Evolutionary conservation across 805 yeast genomes (phyloP).

Genomic region (Candida morakotiae): DNA sequence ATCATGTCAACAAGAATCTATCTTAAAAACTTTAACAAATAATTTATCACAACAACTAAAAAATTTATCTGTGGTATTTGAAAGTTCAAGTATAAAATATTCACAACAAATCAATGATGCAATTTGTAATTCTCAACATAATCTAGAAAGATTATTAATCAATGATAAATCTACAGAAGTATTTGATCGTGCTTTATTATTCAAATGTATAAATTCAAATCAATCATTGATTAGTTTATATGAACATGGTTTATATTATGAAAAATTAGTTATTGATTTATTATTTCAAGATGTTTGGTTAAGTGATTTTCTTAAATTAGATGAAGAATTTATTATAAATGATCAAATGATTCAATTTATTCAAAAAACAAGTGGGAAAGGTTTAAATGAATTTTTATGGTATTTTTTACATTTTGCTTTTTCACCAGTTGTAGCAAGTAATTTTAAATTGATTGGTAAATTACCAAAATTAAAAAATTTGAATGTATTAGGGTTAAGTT

Average conservation of each 20-base stretch:
- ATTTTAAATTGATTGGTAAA: slow-evolving; percentile 6
- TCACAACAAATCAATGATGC: slow-evolving; percentile 5
- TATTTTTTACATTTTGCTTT: slow-evolving; percentile 6
- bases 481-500: slow-evolving; percentile 4
- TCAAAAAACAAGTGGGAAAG: slow-evolving; percentile 3
- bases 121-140: slow-evolving; percentile 3
- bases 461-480: slow-evolving; percentile 6
- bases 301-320: slow-evolving; percentile 3
- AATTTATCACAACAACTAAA: slow-evolving; percentile 2
- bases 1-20: slow-evolving; percentile 6
- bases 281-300: slow-evolving; percentile 5
- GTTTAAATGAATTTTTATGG: slow-evolving; percentile 5
- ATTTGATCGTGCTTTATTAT: slow-evolving; percentile 2
- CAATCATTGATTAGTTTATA: slow-evolving; percentile 3
- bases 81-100: slow-evolving; percentile 3
- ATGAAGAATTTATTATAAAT: slow-evolving; percentile 5
- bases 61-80: slow-evolving; percentile 3
- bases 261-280: slow-evolving; percentile 4
- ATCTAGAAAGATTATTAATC: slow-evolving; percentile 3
- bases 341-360: slow-evolving; percentile 7
- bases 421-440: slow-evolving; percentile 5
- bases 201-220: slow-evolving; percentile 5
- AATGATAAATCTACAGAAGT: slow-evolving; percentile 5
- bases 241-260: slow-evolving; percentile 5
- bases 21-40: neutral